Evolutionary conservation across 768 basidiomycete genomes (phyloP), one percentile per base, ranked within the genome.

Genomic region (Auricularia sp.): DNA sequence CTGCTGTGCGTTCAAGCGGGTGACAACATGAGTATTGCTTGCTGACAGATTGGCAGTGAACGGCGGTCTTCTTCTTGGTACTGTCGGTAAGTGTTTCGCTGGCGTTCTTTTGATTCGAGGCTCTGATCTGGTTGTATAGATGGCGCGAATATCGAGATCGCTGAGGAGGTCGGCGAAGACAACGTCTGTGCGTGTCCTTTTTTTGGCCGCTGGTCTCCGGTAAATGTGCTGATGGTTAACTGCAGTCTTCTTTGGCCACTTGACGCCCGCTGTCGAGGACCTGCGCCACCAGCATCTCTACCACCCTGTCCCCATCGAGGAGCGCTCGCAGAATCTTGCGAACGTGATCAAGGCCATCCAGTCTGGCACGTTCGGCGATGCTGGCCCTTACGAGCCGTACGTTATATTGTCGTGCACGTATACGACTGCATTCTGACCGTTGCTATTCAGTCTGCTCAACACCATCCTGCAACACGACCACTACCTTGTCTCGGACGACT

Each of bases 141-240:
- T 76, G 96, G 96, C 63, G 96, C 96, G 21, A 95, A 93, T 71
- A 93, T 93, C 65, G 95, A 98, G 78, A 98, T 98, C 68, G 94
- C 92, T 3, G 93, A 98, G 71, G 94, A 97, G 73, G 88, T 93
- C 59, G 96, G 95, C 36, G 91, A 93, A 72, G 86, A 83, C 70
- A 92, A 96, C 73, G 93, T 94, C 70, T 93, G 91, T 90, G 74
- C 80, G 86, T 89, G 73, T 42, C 65, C 64, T 65, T 66, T 65
- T 65, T 65, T 66, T 65, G 62, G 42, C 47, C 29, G 53, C 72
- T 1, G 3, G 29, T 66, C 70, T 34, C 6, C 63, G 23, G 12
- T 39, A 53, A 6, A 44, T 29, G 29, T 42, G 11, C 23, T 1
- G 2, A 61, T 61, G 60, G 63, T 36, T 68, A 5, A 36, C 6